phyloP scores from a whole-genome alignment of 106 monocot species.

The Dendrobium huoshanense region DNA sequence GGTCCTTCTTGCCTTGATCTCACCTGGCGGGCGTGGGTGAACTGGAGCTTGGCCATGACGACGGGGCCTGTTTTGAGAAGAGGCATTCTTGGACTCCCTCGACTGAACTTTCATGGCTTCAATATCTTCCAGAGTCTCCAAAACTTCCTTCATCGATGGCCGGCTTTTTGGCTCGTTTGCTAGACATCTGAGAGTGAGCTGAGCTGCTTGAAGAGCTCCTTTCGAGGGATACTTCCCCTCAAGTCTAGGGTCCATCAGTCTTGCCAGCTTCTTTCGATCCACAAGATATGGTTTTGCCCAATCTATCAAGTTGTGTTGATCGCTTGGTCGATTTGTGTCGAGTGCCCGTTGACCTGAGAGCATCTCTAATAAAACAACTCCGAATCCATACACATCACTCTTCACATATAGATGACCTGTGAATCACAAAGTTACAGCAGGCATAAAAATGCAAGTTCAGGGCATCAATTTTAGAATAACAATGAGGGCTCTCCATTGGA shows the following conservation, averaged over 20 bases:
- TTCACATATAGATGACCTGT: slow-evolving; percentile 17
- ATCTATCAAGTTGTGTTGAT: slow-evolving; percentile 11
- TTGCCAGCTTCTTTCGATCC: slow-evolving; percentile 3
- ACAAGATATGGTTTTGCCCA: slow-evolving; percentile 4
- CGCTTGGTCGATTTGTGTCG: slow-evolving; percentile 5
- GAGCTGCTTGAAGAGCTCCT: slow-evolving; percentile 12
- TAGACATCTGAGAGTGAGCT: slow-evolving; percentile 10
- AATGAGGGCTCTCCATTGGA: neutral
- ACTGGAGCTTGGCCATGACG: slow-evolving; percentile 5
- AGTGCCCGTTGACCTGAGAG: slow-evolving; percentile 11
- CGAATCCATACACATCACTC: slow-evolving; percentile 22
- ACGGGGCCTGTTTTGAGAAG: neutral
- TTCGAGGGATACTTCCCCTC: slow-evolving; percentile 14
- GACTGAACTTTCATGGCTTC: neutral
- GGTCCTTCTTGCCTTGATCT: neutral
- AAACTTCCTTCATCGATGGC: slow-evolving; percentile 16
- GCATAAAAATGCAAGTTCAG: neutral
- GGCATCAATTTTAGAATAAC: neutral
- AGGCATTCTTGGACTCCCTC: slow-evolving; percentile 3
- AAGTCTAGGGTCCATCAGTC: slow-evolving; percentile 13
- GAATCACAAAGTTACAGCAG: neutral
- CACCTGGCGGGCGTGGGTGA: neutral
- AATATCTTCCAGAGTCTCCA: slow-evolving; percentile 11
- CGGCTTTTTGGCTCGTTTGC: neutral
- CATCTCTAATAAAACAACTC: slow-evolving; percentile 15